Conservation (phyloP, 225 moss, liverwort and hornwort genomes). For the Sphagnum contortum region DNA sequence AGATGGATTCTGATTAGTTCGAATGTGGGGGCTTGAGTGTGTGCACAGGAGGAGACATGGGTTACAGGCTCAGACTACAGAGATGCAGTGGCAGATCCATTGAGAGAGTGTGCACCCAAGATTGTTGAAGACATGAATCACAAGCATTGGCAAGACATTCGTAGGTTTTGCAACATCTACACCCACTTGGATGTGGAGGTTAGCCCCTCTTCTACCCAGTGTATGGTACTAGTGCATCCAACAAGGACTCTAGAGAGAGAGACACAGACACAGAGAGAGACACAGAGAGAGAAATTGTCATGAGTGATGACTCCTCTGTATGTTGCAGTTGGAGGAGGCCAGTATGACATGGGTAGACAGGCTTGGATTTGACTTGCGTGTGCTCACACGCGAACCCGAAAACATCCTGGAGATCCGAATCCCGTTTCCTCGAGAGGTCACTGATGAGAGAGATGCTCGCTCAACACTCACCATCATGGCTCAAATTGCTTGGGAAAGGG, state of each 20-base stretch:
- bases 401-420: slow-evolving; percentile 73
- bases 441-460: slow-evolving; percentile 84
- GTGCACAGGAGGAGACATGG: slow-evolving; percentile 73
- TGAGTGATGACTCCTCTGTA: too few species aligned
- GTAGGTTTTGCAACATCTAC: slow-evolving; percentile 67
- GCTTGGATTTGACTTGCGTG: slow-evolving; percentile 81
- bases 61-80: slow-evolving; percentile 69
- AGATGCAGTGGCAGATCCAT: slow-evolving; percentile 68
- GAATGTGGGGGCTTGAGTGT: slow-evolving; percentile 2
- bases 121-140: slow-evolving; percentile 96
- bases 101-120: slow-evolving; percentile 72
- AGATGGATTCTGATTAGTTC: neutral
- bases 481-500: slow-evolving; percentile 87
- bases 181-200: slow-evolving; percentile 68
- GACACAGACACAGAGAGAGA: too few species aligned
- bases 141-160: slow-evolving; percentile 92
- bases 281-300: too few species aligned
- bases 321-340: slow-evolving; percentile 65
- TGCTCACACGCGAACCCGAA: slow-evolving; percentile 65
- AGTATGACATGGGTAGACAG: slow-evolving; percentile 99
- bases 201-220: neutral
- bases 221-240: too few species aligned
- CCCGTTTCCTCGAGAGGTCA: slow-evolving; percentile 69
- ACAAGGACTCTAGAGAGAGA: too few species aligned
- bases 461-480: slow-evolving; percentile 93